phyloP scores from a whole-genome alignment of 257 asterid genomes.

The Jaltomata sinuosa region DNA sequence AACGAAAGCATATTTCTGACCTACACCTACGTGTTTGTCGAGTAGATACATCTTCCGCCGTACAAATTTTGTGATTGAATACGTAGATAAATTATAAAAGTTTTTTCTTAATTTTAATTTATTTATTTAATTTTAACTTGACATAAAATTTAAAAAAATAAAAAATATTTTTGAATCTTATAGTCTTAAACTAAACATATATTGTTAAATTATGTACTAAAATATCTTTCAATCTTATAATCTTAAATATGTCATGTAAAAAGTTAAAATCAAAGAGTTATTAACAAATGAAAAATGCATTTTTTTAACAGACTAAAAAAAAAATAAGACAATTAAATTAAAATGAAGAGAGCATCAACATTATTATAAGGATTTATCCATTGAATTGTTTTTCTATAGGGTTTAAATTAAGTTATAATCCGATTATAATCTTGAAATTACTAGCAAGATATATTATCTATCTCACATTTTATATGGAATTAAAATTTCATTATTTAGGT shows the following conservation, averaged over 20 bases:
- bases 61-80: background rate
- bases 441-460: background rate
- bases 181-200: too few species aligned
- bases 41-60: background rate
- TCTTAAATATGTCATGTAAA: background rate
- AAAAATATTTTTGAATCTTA: too few species aligned
- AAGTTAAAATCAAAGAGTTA: too few species aligned
- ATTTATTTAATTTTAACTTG: too few species aligned
- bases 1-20: background rate
- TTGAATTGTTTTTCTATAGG: background rate
- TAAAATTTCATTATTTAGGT: background rate
- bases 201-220: too few species aligned
- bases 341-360: background rate
- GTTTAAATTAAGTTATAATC: background rate
- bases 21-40: background rate
- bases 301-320: background rate
- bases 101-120: too few species aligned
- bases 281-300: too few species aligned
- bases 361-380: background rate
- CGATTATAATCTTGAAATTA: background rate
- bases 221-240: too few species aligned
- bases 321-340: background rate
- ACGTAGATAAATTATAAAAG: too few species aligned
- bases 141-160: too few species aligned
- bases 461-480: background rate